Conservation (phyloP, 2,329 filamentous ascomycete species). For the Harringtonia lauricola region DNA sequence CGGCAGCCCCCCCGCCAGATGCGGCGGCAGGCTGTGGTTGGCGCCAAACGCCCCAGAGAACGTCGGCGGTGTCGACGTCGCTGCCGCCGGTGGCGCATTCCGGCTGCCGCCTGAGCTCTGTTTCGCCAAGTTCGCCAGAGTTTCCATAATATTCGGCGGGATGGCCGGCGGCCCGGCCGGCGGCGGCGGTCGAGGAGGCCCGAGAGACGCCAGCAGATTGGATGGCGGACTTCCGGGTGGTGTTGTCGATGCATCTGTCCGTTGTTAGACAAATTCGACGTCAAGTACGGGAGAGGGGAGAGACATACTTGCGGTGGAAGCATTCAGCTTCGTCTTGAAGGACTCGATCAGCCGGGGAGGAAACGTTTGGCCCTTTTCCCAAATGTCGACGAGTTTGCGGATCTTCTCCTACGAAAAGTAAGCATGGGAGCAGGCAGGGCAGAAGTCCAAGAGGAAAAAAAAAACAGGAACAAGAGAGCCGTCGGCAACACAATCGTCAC, state of each 20-base stretch:
- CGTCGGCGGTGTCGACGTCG: constrained; percentile 6
- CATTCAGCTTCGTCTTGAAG: constrained; percentile 72
- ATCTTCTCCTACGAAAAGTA: constrained; percentile 73
- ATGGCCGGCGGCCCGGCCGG: constrained; percentile 30
- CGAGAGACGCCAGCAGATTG: constrained; percentile 24
- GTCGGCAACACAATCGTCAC: background rate
- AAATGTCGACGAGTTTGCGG: constrained; percentile 90
- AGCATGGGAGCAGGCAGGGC: constrained; percentile 25
- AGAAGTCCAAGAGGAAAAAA: background rate
- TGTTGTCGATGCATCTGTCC: constrained; percentile 57
- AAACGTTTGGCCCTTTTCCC: constrained; percentile 93
- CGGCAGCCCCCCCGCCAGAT: constrained; percentile 14
- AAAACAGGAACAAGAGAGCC: background rate
- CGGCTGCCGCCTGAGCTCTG: constrained; percentile 51
- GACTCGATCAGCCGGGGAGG: constrained; percentile 65
- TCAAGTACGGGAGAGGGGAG: constrained; percentile 8
- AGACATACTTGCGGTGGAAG: constrained; percentile 52
- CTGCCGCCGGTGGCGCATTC: too few relatives aligned
- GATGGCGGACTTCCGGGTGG: constrained; percentile 52
- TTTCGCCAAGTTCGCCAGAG: constrained; percentile 69
- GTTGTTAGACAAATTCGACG: constrained; percentile 5
- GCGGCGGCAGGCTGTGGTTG: constrained; percentile 12
- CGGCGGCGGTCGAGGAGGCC: constrained; percentile 14
- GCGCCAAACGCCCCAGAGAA: constrained; percentile 8
- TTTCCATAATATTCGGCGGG: constrained; percentile 56